Base-by-base conservation (phyloP, 2,329 filamentous ascomycete genomes). In the Aspergillus chevalieri region DNA sequence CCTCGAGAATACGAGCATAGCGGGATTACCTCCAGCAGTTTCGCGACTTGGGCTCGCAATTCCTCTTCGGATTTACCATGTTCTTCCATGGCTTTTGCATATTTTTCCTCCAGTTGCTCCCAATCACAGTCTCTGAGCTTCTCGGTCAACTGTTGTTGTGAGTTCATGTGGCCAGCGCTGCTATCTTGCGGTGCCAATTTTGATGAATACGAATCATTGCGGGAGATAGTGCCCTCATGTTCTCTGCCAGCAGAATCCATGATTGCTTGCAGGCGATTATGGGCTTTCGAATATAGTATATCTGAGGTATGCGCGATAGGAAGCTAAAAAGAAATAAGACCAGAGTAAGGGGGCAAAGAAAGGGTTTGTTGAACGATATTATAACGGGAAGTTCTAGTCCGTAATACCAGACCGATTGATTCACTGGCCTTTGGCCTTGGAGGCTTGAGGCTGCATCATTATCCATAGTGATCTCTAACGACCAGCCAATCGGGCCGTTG, bases 21-120 rank as follows among this genome's bases (percentile, higher is more conserved):
- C 17, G 56, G 33, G 39, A 39, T 49, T 69, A 84, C 85, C 68
- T 83, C 79, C 53, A 86, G 78, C n/a, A 91, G 73, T 39, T 75
- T 70, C 14, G 83, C 76, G 55, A 86, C 89, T 53, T 91, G 84
- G 17, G 81, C 75, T 47, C 86, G 71, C 42, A 92, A 74, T 26
- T 80, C 74, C 42, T 77, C 76, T 63, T 95, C 89, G 2, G 82
- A 72, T 2, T 75, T 73, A 46, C 83, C 78, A 30, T 85, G 80
- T 38, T 83, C 76, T 12, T 74, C 69, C 59, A 95, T 79, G 15
- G 82, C 82, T 47, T 79, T 72, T 51, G 84, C 77, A 58, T 90
- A 95, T 39, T 82, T 80, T 1, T 73, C 64, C 66, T 90, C 78
- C 28, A 95, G 84, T n/a, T 85, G 79, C 2, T 84, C 75, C 90